phyloP scores from a whole-genome alignment of 2,329 filamentous ascomycete species.

The Venturia oleaginea region DNA sequence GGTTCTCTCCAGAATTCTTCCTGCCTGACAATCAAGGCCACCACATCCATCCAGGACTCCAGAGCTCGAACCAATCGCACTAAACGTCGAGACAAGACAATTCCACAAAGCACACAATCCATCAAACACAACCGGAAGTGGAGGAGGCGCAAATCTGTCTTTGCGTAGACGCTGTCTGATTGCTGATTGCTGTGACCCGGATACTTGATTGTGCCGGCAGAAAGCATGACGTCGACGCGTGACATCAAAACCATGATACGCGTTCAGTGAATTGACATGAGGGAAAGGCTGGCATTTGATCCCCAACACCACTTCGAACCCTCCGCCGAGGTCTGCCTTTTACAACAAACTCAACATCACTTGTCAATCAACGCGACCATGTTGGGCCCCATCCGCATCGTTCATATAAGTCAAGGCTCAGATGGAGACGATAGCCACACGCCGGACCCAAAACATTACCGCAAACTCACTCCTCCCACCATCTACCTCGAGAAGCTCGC shows the following conservation, averaged over 20 bases:
- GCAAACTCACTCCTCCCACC: conserved; percentile 30
- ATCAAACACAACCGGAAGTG: not conserved
- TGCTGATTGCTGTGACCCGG: not conserved
- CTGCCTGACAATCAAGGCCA: not conserved
- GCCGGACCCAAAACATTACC: conserved; percentile 29
- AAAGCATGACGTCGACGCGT: not conserved
- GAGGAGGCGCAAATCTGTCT: not conserved
- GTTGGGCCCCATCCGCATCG: not conserved
- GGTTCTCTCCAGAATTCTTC: too few relatives aligned
- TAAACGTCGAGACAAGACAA: too few relatives aligned
- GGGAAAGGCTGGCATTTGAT: not conserved
- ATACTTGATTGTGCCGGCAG: not conserved
- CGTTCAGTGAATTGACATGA: not conserved
- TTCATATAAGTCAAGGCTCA: conserved; percentile 18
- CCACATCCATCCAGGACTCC: too few relatives aligned
- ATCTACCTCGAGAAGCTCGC: conserved; percentile 41
- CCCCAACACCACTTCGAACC: not conserved
- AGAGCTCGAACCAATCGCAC: too few relatives aligned
- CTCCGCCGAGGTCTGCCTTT: not conserved
- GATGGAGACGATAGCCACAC: conserved; percentile 30
- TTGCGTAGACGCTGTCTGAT: not conserved
- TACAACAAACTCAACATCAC: not conserved
- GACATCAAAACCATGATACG: conserved; percentile 1
- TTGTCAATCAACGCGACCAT: not conserved
- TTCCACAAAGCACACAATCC: not conserved